Base-by-base conservation (phyloP, 2,329 filamentous ascomycete species). In the Grosmannia penicillata region DNA sequence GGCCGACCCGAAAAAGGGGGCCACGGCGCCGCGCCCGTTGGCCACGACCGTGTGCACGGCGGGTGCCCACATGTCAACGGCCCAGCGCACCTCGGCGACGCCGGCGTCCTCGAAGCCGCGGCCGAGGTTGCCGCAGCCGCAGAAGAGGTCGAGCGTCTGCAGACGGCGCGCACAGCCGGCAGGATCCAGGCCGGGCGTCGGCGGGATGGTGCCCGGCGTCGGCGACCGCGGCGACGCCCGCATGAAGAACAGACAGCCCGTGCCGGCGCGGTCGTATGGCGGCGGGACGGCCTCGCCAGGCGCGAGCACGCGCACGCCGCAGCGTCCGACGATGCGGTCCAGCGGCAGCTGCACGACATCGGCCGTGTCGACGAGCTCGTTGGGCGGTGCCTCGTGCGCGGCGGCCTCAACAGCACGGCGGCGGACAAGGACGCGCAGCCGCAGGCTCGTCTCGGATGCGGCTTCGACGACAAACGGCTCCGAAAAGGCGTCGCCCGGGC, bases 91-190 rank as follows among this genome's bases (percentile, higher is more conserved):
- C 21, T 74, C 53, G 0, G 86, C 65, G 0, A 65, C 74, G 1
- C 75, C 74, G 1, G 72, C 73, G 38, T 86, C 81, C 53, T 86
- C 82, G 0, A 93, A 60, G 0, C 82, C 83, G 23, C 80, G 67
- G 6, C 82, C 83, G 37, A 91, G 75, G 37, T 78, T 85, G 0
- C 84, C 83, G 15, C 79, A 78, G 1, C 84, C 84, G 46, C 78
- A 84, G 49, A 84, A 93, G 0, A 91, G 59, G 45, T 85, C 81
- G 4, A 89, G 56, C 0, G 77, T 79, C 6, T 59, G 61, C 8
- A 82, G 60, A n/a, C n/a, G n/a, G n/a, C n/a, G n/a, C n/a, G n/a
- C n/a, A n/a, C n/a, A n/a, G n/a, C n/a, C n/a, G n/a, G n/a, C n/a
- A n/a, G n/a, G n/a, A n/a, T n/a, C n/a, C n/a, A n/a, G n/a, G n/a